Conservation (phyloP, 441 rosid species). For the Breynia disticha region DNA sequence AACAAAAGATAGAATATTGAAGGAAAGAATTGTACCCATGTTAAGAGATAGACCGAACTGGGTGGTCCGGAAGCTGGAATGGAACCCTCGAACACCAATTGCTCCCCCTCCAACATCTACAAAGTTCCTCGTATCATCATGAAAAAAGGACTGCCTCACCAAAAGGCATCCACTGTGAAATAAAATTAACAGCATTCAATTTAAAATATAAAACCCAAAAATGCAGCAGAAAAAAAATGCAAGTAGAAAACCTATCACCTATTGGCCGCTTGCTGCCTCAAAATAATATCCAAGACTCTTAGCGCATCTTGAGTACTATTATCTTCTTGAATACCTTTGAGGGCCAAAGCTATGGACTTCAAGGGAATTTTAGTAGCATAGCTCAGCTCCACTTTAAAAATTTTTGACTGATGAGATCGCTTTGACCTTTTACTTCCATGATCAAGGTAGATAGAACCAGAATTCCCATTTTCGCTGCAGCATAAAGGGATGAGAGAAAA, state of each 20-base stretch:
- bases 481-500: conserved; percentile 7
- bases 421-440: conserved; percentile 45
- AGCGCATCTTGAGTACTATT: conserved; percentile 52
- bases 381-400: conserved; percentile 48
- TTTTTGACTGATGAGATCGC: conserved; percentile 38
- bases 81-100: conserved; percentile 60
- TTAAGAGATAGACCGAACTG: conserved; percentile 80
- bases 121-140: conserved; percentile 36
- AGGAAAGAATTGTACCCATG: conserved; percentile 38
- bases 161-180: conserved; percentile 71
- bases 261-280: conserved; percentile 84
- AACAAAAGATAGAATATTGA: neutral
- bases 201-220: neutral
- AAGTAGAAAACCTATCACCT: conserved; percentile 23
- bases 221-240: neutral
- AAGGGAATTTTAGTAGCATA: conserved; percentile 59
- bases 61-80: conserved; percentile 79
- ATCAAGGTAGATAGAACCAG: conserved; percentile 16
- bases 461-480: conserved; percentile 28
- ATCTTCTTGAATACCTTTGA: conserved; percentile 39
- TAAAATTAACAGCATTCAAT: neutral
- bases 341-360: conserved; percentile 36
- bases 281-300: conserved; percentile 66
- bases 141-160: conserved; percentile 85
- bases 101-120: conserved; percentile 68